Evolutionary conservation across 2,329 filamentous ascomycete species (phyloP), one percentile per base, ranked within the genome.

Genomic region (Ophiobolus disseminans): DNA sequence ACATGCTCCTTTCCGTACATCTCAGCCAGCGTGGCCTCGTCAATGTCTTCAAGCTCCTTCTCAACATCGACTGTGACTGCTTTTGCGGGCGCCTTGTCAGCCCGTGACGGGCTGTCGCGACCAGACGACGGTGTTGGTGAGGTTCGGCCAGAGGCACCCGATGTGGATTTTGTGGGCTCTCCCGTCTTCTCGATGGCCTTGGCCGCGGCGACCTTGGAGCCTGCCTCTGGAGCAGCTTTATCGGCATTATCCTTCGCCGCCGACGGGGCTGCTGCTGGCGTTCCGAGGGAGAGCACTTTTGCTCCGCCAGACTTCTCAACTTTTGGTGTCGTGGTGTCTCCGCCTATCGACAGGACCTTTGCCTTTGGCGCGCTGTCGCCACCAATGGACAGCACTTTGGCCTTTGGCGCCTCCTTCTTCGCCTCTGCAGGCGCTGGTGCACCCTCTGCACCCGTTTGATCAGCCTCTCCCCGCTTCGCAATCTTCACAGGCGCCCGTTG

Each of bases 151-250:
- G 74, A 74, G 38, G 63, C 84, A 83, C 62, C 47, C 17, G 62
- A 52, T 40, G 78, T 73, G 25, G 77, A 76, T 36, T 81, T 77
- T 38, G 77, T 76, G 7, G 83, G 78, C 70, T 92, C 87, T 45
- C 91, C 90, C 0, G 89, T 88, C 82, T 96, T 96, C 68, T 96
- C 91, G 55, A 97, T 90, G 8, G 93, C 92, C 76, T 97, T 97
- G 40, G 85, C 80, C 4, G 92, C 93, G 2, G 88, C 80, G n/a
- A 89, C 86, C 77, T 97, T 97, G 53, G 91, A 82, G 22, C 90
- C 89, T 21, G 88, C 87, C 57, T 89, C 87, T 2, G 86, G 75
- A 10, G 69, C 73, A 23, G 60, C 63, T 56, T 73, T 73, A 55
- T 76, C 72, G n/a, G 72, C 70, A 40, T 74, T 73, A 25, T 74